Evolutionary conservation across 306 rosid species (phyloP), one percentile per base, ranked within the genome.

Genomic region (Glycine latifolia): DNA sequence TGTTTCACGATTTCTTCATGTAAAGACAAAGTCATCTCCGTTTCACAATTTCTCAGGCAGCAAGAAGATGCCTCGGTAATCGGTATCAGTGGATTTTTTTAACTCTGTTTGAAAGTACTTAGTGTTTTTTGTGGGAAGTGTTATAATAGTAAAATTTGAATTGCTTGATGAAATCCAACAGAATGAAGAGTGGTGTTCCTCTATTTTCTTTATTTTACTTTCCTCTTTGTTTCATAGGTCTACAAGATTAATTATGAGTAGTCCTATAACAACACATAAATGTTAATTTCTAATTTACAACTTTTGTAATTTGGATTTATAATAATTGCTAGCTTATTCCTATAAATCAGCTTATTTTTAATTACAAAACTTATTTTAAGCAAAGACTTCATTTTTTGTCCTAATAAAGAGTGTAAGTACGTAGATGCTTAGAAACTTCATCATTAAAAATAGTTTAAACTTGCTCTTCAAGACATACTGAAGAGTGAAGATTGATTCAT

Each of bases 191-290:
- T 33, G 35, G 48, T 62, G 70, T 63, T 76, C 16, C 61, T 61
- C 50, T 62, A 35, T 31, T 77, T 77, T 16, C 15, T 70, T 52
- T 17, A 47, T 60, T 76, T 4, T 61, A 58, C 48, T 75, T 10
- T 48, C 47, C 49, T 61, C n/a, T 31, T 77, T 77, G 12, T 11
- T 44, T 67, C 11, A 11, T 67, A 26, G 37, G 20, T 67, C 54
- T 33, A 33, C 16, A 2, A 48, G 47, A 17, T 3, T 3, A 37
- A 16, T 7, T 37, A 15, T 12, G 47, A 10, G 41, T 61, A 37
- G 47, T 16, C 44, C 46, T 43, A 75, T 44, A 61, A 9, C 58
- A 16, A 37, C 14, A 20, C 55, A 50, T 52, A 69, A 50, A 10
- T 39, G 44, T 5, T 54, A 39, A 20, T 37, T 67, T 77, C 47